A percentile compares a stretch with the other conserved stretches of the same genome.
Evolutionary conservation across 345 rosid species (phyloP).

Genomic region (Brassica napus): DNA sequence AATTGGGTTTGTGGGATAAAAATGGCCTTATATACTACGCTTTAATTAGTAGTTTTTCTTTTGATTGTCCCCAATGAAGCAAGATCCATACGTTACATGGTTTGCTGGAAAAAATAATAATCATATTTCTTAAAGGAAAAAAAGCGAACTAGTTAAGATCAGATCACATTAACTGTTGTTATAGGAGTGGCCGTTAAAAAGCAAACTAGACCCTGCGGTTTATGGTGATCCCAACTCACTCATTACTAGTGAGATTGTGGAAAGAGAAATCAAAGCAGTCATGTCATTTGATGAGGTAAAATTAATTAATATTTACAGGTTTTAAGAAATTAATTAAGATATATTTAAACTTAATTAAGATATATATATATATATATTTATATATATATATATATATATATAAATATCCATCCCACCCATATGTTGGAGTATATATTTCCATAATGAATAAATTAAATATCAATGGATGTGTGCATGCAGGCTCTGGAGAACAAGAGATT

Average conservation of each 20-base stretch:
- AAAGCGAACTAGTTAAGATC: not conserved
- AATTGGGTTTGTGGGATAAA: too few species aligned
- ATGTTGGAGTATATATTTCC: not conserved
- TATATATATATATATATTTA: too few species aligned
- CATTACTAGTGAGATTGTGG: conserved; percentile 60
- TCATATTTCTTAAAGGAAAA: too few species aligned
- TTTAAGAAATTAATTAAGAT: too few species aligned
- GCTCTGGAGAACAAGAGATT: conserved; percentile 26
- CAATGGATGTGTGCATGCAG: conserved; percentile 12
- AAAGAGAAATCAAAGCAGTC: conserved; percentile 55
- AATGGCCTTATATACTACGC: too few species aligned
- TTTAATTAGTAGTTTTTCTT: not conserved
- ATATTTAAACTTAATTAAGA: too few species aligned
- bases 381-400: too few species aligned
- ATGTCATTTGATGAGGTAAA: not conserved
- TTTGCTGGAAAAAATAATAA: not conserved
- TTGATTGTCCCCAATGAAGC: not conserved
- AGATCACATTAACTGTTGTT: not conserved
- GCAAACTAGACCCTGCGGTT: conserved; percentile 24
- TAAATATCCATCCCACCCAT: too few species aligned
- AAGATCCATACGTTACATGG: not conserved
- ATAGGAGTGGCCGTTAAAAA: conserved; percentile 86
- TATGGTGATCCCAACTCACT: conserved; percentile 42
- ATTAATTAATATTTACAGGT: not conserved
- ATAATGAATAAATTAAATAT: not conserved